Conservation (phyloP, 345 rosid species). For the Eucalyptus curtisii region DNA sequence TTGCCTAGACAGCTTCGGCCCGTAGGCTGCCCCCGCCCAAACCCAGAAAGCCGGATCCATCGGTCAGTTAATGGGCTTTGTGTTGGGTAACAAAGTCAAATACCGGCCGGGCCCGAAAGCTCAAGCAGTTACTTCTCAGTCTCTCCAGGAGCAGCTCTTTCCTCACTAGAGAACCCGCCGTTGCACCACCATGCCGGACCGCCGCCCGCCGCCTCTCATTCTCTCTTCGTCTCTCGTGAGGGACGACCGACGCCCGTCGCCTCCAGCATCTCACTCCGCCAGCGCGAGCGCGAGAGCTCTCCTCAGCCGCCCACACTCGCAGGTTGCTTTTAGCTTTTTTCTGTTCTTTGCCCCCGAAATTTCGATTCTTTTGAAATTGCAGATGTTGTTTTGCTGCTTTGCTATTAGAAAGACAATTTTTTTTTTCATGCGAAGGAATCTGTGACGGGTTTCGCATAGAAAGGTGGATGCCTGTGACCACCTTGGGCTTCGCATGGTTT, state of each 20-base stretch:
- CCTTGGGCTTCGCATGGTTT: not conserved
- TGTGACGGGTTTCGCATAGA: not conserved
- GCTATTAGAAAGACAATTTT: not conserved
- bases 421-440: not conserved
- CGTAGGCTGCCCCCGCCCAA: not conserved
- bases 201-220: too few relatives aligned
- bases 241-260: too few relatives aligned
- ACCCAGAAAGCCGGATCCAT: not conserved
- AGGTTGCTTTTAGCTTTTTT: not conserved
- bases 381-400: not conserved
- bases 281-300: not conserved
- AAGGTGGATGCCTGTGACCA: not conserved
- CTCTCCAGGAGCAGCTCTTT: too few relatives aligned
- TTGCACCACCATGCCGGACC: too few relatives aligned
- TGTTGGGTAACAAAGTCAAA: not conserved
- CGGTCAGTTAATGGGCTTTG: not conserved
- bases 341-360: not conserved
- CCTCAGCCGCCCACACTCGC: not conserved
- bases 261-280: not conserved
- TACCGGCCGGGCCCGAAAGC: not conserved
- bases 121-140: not conserved
- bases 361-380: not conserved
- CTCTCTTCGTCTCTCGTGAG: too few relatives aligned
- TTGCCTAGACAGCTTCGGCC: not conserved
- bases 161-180: too few relatives aligned